Percentiles rank a stretch among this genome's conserved stretches.
Conservation (phyloP, 2,329 filamentous ascomycete species). For the Botrytis sinoallii region DNA sequence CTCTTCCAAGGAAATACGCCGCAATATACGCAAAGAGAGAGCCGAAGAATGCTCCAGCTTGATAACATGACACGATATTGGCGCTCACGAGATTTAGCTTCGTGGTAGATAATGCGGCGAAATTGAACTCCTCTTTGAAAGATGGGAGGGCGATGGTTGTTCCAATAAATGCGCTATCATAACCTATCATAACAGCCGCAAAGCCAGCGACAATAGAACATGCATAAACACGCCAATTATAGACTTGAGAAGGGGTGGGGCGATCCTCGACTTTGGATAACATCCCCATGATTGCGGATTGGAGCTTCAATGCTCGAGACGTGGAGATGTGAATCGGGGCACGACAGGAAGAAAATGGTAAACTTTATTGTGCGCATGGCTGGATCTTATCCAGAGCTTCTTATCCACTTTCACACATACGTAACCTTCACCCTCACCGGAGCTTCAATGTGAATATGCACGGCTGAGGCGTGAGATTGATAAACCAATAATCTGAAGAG, state of each 20-base stretch:
- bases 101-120: conserved; percentile 23
- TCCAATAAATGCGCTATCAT: conserved; percentile 31
- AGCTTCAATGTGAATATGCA: neutral
- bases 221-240: conserved; percentile 30
- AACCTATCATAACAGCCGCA: conserved; percentile 31
- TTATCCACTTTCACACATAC: neutral
- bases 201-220: conserved; percentile 27
- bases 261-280: conserved; percentile 30
- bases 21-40: conserved; percentile 1
- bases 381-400: neutral
- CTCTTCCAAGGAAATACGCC: neutral
- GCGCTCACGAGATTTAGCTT: conserved; percentile 27
- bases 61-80: conserved; percentile 32
- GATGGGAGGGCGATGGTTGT: conserved; percentile 30
- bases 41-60: conserved; percentile 31
- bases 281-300: conserved; percentile 24
- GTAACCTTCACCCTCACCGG: neutral
- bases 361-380: neutral
- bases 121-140: conserved; percentile 28
- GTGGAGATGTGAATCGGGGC: neutral
- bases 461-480: neutral
- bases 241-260: conserved; percentile 29
- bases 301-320: neutral
- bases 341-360: neutral
- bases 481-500: neutral